phyloP scores from a whole-genome alignment of 768 basidiomycete genomes.

The Cubamyces sp. region DNA sequence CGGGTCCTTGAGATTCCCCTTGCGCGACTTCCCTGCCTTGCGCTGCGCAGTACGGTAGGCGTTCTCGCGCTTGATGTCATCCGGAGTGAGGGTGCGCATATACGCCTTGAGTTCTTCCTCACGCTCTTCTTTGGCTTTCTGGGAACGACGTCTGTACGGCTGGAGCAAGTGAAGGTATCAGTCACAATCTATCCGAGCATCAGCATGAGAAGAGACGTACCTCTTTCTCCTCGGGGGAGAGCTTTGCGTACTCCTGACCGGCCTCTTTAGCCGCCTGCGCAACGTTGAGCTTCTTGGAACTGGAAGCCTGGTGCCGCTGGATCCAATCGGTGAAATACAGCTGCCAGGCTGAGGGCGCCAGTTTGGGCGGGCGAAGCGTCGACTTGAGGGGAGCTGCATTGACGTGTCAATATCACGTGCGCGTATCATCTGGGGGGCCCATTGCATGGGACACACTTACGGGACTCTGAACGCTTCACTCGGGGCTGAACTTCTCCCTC shows the following conservation, averaged over 20 bases:
- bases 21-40: slow-evolving; percentile 89
- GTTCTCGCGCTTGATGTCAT: slow-evolving; percentile 95
- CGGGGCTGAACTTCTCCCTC: slow-evolving; percentile 31
- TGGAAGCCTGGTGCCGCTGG: slow-evolving; percentile 78
- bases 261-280: slow-evolving; percentile 96
- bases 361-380: slow-evolving; percentile 81
- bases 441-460: slow-evolving; percentile 26
- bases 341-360: slow-evolving; percentile 95
- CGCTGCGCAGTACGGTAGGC: slow-evolving; percentile 88
- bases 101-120: slow-evolving; percentile 83
- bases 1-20: slow-evolving; percentile 95
- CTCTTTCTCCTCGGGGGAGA: slow-evolving; percentile 83
- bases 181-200: slow-evolving; percentile 29
- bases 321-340: slow-evolving; percentile 97
- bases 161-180: slow-evolving; percentile 39
- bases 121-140: slow-evolving; percentile 81
- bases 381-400: slow-evolving; percentile 72
- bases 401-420: slow-evolving; percentile 36
- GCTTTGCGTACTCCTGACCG: slow-evolving; percentile 83
- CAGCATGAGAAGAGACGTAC: slow-evolving; percentile 44
- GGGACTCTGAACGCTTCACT: slow-evolving; percentile 30
- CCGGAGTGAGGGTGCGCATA: slow-evolving; percentile 87
- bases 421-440: slow-evolving; percentile 1
- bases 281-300: slow-evolving; percentile 87
- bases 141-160: slow-evolving; percentile 87